Percentiles rank a stretch among this genome's conserved stretches.
Conservation (phyloP, 805 yeast genomes). For the Zygosaccharomyces lentus region DNA sequence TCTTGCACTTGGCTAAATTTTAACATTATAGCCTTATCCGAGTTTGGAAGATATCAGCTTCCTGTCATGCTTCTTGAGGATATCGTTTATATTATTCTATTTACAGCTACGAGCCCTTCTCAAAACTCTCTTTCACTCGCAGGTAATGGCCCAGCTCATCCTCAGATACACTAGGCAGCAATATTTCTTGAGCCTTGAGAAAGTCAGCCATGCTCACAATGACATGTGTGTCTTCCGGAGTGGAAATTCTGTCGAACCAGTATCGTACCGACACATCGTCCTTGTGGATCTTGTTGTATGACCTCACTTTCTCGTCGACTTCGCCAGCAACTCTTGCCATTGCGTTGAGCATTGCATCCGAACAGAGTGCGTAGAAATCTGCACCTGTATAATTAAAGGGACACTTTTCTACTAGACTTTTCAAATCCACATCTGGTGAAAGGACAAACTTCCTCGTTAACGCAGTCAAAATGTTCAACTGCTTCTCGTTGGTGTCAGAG, state of each 20-base stretch:
- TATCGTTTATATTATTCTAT: not conserved
- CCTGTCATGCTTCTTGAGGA: too few relatives aligned
- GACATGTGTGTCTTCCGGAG: slow-evolving; percentile 61
- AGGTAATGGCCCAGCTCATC: slow-evolving; percentile 83
- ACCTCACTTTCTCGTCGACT: slow-evolving; percentile 61
- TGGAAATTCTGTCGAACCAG: slow-evolving; percentile 87
- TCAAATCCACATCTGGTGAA: slow-evolving; percentile 54
- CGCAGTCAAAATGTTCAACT: slow-evolving; percentile 79
- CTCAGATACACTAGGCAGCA: slow-evolving; percentile 80
- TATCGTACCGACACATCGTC: slow-evolving; percentile 61
- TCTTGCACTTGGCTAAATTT: too few relatives aligned
- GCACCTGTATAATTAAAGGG: slow-evolving; percentile 96
- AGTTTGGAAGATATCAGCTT: not conserved
- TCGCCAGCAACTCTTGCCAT: slow-evolving; percentile 84
- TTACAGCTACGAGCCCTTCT: slow-evolving; percentile 26
- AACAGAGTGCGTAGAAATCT: slow-evolving; percentile 92
- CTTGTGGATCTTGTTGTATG: slow-evolving; percentile 44
- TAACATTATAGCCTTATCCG: too few relatives aligned
- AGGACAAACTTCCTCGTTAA: slow-evolving; percentile 77
- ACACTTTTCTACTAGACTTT: slow-evolving; percentile 59
- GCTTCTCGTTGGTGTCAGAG: slow-evolving; percentile 86
- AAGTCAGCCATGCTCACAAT: slow-evolving; percentile 70
- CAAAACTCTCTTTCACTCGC: slow-evolving; percentile 74
- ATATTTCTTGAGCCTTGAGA: slow-evolving; percentile 62
- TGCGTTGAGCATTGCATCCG: slow-evolving; percentile 94